Percentiles rank a stretch among this genome's conserved stretches.
phyloP scores from a whole-genome alignment of 352 stramenopile species.

The Globisporangium carolinianum region DNA sequence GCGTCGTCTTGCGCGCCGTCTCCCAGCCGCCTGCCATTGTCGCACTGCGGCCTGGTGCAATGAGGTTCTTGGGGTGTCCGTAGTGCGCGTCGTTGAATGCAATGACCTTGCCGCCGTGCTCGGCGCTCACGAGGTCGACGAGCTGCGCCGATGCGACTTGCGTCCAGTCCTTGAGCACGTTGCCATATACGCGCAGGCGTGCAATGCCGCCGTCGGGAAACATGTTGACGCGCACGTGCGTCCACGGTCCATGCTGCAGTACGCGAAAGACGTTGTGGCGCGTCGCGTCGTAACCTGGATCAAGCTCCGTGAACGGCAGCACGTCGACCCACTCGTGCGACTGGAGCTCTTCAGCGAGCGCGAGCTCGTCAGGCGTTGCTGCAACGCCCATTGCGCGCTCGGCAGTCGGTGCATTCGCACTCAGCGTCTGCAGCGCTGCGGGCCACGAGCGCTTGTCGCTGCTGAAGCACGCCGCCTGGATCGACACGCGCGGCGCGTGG shows the following conservation, averaged over 20 bases:
- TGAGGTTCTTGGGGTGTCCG: slow-evolving; percentile 90
- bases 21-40: slow-evolving; percentile 94
- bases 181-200: slow-evolving; percentile 79
- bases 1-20: slow-evolving; percentile 87
- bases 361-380: slow-evolving; percentile 31
- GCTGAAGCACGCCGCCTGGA: slow-evolving; percentile 71
- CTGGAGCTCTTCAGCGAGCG: slow-evolving; percentile 37
- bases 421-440: slow-evolving; percentile 32
- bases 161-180: slow-evolving; percentile 60
- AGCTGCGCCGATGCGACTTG: slow-evolving; percentile 36
- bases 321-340: slow-evolving; percentile 62
- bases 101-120: slow-evolving; percentile 82
- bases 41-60: slow-evolving; percentile 76
- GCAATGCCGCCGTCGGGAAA: slow-evolving; percentile 92
- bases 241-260: slow-evolving; percentile 47
- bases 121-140: slow-evolving; percentile 82
- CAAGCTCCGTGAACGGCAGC: slow-evolving; percentile 40
- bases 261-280: slow-evolving; percentile 82
- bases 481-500: slow-evolving; percentile 75
- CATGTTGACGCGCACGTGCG: slow-evolving; percentile 89
- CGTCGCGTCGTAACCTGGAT: slow-evolving; percentile 80
- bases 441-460: slow-evolving; percentile 25
- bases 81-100: slow-evolving; percentile 93
- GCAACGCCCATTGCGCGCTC: slow-evolving; percentile 49
- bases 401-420: slow-evolving; percentile 21